Conservation (phyloP, 352 stramenopile species). For the Poterioochromonas sp. region DNA sequence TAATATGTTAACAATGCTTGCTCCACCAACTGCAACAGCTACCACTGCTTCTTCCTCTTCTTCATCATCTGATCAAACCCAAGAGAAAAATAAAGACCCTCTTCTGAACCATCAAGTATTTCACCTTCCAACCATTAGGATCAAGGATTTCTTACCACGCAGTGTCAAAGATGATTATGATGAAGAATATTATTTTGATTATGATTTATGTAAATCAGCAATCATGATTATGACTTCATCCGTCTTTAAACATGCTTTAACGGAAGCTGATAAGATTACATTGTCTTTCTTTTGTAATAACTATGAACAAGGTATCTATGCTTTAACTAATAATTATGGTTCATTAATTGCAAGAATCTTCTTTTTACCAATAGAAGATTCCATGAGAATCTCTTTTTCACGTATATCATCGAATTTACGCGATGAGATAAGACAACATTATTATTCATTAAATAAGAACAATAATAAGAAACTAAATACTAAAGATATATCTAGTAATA, state of each 20-base stretch:
- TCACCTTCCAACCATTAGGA: slow-evolving; percentile 63
- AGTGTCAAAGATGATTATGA: slow-evolving; percentile 61
- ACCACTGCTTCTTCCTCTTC: too few species aligned
- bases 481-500: background rate
- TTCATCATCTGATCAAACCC: background rate
- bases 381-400: slow-evolving; percentile 54
- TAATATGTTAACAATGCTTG: background rate
- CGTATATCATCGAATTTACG: background rate
- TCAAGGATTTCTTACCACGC: slow-evolving; percentile 67
- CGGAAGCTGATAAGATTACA: slow-evolving; percentile 89
- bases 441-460: background rate
- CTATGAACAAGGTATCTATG: slow-evolving; percentile 89
- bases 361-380: slow-evolving; percentile 90
- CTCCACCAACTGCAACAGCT: background rate
- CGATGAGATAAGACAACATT: background rate
- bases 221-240: slow-evolving; percentile 67
- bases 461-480: background rate
- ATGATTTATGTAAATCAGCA: slow-evolving; percentile 58
- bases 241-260: slow-evolving; percentile 90
- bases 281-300: slow-evolving; percentile 72
- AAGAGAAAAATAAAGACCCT: slow-evolving; percentile 36
- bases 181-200: slow-evolving; percentile 56
- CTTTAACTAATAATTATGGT: slow-evolving; percentile 84
- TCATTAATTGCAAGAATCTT: slow-evolving; percentile 86
- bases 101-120: slow-evolving; percentile 56